phyloP scores from a whole-genome alignment of 768 basidiomycete species.

The Rhodosporidiobolus odoratus region DNA sequence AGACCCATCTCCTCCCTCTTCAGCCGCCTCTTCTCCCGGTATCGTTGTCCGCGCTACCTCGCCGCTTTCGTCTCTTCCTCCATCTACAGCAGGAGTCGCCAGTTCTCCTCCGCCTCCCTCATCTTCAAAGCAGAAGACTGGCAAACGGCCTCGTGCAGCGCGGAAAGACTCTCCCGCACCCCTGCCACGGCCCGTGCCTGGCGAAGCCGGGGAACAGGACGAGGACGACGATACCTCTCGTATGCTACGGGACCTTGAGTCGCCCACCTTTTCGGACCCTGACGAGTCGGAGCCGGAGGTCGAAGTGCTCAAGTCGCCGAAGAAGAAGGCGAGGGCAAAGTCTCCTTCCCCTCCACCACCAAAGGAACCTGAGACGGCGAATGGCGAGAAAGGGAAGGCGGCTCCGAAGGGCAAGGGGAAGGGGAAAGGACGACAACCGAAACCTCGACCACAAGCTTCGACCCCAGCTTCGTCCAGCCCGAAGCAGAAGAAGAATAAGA shows the following conservation, averaged over 20 bases:
- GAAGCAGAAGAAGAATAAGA: background rate
- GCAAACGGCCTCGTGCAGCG: background rate
- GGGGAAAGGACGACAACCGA: background rate
- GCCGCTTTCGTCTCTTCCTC: background rate
- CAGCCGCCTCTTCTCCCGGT: no score
- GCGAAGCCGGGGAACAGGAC: no score
- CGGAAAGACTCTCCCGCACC: no score
- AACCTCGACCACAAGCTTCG: background rate
- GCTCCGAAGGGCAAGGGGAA: background rate
- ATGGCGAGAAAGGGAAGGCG: background rate
- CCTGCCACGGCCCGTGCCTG: background rate
- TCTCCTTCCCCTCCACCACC: no score
- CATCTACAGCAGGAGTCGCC: background rate
- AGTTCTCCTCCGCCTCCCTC: background rate
- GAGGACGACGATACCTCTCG: no score
- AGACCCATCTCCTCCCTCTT: background rate
- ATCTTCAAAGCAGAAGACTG: background rate
- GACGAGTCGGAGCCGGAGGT: no score
- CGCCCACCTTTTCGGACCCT: no score
- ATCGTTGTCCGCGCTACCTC: no score
- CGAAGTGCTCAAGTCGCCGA: no score
- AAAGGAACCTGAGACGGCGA: background rate
- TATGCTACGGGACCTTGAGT: no score
- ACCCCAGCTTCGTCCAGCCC: no score
- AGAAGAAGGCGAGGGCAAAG: background rate